Conservation (phyloP, 495 filamentous ascomycete species). For the Penicillium salamii region DNA sequence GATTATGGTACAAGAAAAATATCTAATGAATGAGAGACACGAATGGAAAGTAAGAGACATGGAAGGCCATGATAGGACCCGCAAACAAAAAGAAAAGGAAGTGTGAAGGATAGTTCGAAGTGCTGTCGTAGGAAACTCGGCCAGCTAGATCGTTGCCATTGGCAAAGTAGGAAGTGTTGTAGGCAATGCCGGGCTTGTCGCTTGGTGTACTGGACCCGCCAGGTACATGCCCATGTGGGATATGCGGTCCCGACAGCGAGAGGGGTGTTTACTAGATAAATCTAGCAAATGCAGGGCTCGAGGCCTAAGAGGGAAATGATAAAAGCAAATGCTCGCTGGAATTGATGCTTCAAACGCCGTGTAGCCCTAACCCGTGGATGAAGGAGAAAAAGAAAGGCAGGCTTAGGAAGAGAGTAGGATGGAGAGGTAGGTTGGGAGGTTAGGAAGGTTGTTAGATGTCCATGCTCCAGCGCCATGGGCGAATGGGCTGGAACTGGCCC, state of each 20-base stretch:
- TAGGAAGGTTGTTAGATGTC: conserved; percentile 32
- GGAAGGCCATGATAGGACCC: background rate
- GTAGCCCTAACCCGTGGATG: background rate
- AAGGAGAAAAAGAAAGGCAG: background rate
- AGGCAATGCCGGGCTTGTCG: conserved; percentile 1
- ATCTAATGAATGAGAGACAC: conserved; percentile 1
- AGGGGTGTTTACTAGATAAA: background rate
- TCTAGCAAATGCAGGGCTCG: background rate
- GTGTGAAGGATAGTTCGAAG: conserved; percentile 1
- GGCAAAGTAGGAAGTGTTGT: background rate
- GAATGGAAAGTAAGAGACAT: background rate
- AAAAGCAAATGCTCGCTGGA: conserved; percentile 7
- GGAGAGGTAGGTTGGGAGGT: background rate
- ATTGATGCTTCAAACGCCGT: conserved; percentile 7
- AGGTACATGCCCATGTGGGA: conserved; percentile 1
- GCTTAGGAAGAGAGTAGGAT: background rate
- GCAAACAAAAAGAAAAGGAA: background rate
- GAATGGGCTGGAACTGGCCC: conserved; percentile 39
- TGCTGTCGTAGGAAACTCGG: background rate
- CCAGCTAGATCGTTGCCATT: background rate
- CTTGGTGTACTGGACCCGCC: conserved; percentile 6
- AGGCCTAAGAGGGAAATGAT: background rate
- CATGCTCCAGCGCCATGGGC: conserved; percentile 50
- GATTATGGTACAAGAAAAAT: conserved; percentile 10
- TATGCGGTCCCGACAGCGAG: conserved; percentile 1